Base-by-base conservation (phyloP, 1,284 basidiomycete genomes). In the Xerocomus nothofagi region DNA sequence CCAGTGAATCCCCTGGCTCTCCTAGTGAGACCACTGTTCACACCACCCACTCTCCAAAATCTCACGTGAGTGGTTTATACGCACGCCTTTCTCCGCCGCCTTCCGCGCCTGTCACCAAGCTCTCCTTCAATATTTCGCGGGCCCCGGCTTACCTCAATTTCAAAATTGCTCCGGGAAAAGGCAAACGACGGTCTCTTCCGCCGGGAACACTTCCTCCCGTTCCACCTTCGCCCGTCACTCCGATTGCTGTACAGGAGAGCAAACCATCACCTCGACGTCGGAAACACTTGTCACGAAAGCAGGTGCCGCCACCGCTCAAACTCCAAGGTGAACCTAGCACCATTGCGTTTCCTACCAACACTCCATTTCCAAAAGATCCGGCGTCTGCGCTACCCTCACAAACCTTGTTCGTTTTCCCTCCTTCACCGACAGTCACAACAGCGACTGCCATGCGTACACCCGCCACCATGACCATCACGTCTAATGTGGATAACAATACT, bases 351-450 rank as follows among this genome's bases (percentile, higher is more conserved):
- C 65, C 65, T 14, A 54, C 59, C 8, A 49, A 65, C 36, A 21
- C n/a, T 11, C 41, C 42, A 21, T 40, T 44, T 21, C 38, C 49
- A 39, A 66, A 55, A 53, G 17, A 40, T 40, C 50, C 44, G n/a
- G 26, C 50, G 14, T 52, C 62, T 40, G 60, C 66, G 55, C 71
- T 74, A 54, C 79, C 81, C 24, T 79, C 86, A 1, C 88, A 91
- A 65, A 91, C 88, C 0, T 73, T 91, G 40, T 91, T 91, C 60
- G 84, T 91, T 33, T 91, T 91, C 63, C 88, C 88, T 3, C 87
- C 88, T 31, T 89, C 87, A 12, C 87, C 88, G 9, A 85, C 80
- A 7, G 64, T 69, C 48, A 45, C 78, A 49, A 74, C 73, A 50
- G 41, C 50, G 44, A 75, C 79, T 36, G 44, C 58, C 46, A 53